Evolutionary conservation across 441 rosid species (phyloP), one percentile per base, ranked within the genome.

Genomic region (Hura crepitans): DNA sequence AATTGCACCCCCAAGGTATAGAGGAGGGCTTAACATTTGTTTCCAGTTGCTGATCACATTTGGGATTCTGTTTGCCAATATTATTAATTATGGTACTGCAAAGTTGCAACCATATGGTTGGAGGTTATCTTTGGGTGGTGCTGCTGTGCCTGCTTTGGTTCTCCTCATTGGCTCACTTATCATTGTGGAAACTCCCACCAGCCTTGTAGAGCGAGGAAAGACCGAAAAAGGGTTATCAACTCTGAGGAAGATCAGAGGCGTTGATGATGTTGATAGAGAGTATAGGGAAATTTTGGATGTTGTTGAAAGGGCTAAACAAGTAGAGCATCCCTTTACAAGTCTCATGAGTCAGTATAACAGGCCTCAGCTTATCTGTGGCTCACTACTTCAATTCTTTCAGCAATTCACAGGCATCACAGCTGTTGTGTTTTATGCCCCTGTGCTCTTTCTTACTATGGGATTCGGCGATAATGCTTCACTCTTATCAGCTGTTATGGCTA

Each of bases 361-460:
- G 66, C 91, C 97, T 10, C 96, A 81, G 18, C 78, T 89, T 57
- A 13, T 85, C 0, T 80, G 81, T 5, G 92, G 86, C 47, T 84
- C 80, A 0, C 10, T 83, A 25, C 72, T 88, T 62, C 97, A 89
- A 55, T 46, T 88, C 62, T 89, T 89, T 75, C 97, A 89, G 83
- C 96, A 92, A 77, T 84, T 92, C 39, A 85, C 97, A 0, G 97
- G 97, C 6, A 85, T 88, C 69, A 89, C 81, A 30, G 89, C 85
- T 9, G 78, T 92, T 75, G 83, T 88, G 91, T 85, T 87, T 71
- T 92, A 92, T 55, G 85, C 94, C 28, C 97, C 97, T 0, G 92
- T 89, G 23, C 83, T 92, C 65, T 89, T 92, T 37, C 91, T 83
- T 63, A 88, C 94, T 0, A 84, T 92, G 86, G 96, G 96, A 1